Conservation (phyloP, 306 rosid genomes). For the Fagus crenata region DNA sequence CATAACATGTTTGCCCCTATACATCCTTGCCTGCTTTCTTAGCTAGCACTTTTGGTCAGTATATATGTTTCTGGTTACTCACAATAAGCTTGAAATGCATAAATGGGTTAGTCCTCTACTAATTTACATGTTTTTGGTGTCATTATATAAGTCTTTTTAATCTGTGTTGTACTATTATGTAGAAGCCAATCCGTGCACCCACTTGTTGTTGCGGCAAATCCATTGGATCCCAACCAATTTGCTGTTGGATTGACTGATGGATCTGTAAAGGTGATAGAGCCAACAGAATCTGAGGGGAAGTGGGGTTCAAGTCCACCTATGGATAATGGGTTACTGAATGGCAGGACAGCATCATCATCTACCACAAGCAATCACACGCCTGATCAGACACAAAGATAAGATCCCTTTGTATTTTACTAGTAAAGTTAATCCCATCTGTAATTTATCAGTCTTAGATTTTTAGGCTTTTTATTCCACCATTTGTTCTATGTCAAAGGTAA, state of each 20-base stretch:
- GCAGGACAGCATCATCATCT: constrained; percentile 62
- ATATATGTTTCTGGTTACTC: neutral
- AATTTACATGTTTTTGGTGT: neutral
- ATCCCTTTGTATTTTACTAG: constrained; percentile 27
- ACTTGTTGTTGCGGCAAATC: constrained; percentile 72
- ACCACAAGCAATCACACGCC: constrained; percentile 68
- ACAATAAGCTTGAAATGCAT: constrained; percentile 13
- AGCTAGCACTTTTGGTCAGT: neutral
- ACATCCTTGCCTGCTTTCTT: no score
- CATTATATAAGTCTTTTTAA: neutral
- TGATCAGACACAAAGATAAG: constrained; percentile 65
- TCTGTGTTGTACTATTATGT: constrained; percentile 22
- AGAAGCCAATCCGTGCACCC: constrained; percentile 71
- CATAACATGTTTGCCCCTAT: neutral
- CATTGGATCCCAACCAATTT: constrained; percentile 66
- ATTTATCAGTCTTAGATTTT: constrained; percentile 26
- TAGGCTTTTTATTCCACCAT: constrained; percentile 37
- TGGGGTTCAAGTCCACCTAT: constrained; percentile 69
- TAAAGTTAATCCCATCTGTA: constrained; percentile 35
- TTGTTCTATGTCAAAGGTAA: constrained; percentile 36
- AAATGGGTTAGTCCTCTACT: neutral
- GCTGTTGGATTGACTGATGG: constrained; percentile 80
- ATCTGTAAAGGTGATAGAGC: constrained; percentile 80
- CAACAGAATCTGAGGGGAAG: constrained; percentile 61
- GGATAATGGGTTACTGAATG: constrained; percentile 58